These are phyloP conservation scores for Gossypium anomalum DNA, from an alignment of 345 rosid genomes.

Conservation along the genomic window DNA sequence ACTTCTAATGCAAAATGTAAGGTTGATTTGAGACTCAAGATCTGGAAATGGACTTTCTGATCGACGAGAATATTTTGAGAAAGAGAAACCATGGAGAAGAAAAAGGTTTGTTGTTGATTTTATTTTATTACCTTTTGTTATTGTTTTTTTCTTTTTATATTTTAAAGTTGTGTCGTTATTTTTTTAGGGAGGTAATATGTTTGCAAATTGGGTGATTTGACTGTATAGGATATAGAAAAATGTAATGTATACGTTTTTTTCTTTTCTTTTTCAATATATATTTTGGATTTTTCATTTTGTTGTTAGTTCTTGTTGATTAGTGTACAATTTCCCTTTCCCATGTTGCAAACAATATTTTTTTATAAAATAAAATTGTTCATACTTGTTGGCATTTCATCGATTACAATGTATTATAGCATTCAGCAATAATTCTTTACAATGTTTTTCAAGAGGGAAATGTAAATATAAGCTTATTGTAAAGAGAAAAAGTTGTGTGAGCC, in stretches of 20 bases:
- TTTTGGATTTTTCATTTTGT: not conserved
- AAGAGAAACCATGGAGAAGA: not conserved
- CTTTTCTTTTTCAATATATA: no score
- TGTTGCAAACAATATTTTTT: not conserved
- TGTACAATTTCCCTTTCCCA: not conserved
- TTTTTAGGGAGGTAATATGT: not conserved
- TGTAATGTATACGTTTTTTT: no score
- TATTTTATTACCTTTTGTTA: not conserved
- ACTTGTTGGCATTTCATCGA: no score
- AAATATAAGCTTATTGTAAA: no score
- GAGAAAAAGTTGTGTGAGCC: not conserved
- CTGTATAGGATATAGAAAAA: not conserved
- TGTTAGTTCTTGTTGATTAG: not conserved
- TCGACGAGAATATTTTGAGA: not conserved
- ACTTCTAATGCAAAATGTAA: constrained; percentile 60
- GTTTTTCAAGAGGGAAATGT: no score
- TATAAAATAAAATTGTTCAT: not conserved
- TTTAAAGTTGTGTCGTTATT: not conserved
- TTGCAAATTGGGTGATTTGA: constrained; percentile 16
- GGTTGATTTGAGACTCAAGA: constrained; percentile 73
- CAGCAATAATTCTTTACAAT: no score
- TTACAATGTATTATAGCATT: not conserved
- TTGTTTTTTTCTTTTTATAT: not conserved
- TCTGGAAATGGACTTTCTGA: constrained; percentile 81
- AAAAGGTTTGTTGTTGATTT: constrained; percentile 14